phyloP scores from a whole-genome alignment of 371 early-diverging fungal genomes.

The Mucor lusitanicus region DNA sequence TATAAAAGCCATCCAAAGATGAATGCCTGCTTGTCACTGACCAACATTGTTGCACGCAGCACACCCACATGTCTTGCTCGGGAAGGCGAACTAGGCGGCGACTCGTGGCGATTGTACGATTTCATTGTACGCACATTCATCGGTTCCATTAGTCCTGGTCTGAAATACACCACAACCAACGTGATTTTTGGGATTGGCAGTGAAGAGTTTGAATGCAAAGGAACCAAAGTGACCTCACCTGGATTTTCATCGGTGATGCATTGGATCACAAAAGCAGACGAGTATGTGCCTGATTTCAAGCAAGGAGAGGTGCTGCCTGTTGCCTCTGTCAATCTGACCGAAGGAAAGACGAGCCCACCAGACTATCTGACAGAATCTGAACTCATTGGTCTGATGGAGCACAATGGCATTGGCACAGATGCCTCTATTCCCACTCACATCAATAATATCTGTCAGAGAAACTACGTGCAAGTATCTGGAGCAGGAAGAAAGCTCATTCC shows the following conservation, averaged over 20 bases:
- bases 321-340: slow-evolving; percentile 27
- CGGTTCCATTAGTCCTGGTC: slow-evolving; percentile 60
- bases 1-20: not conserved
- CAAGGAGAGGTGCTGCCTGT: slow-evolving; percentile 36
- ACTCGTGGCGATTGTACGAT: slow-evolving; percentile 65
- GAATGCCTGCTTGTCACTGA: not conserved
- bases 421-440: slow-evolving; percentile 81
- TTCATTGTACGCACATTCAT: slow-evolving; percentile 61
- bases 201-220: slow-evolving; percentile 55
- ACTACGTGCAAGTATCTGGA: slow-evolving; percentile 56
- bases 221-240: slow-evolving; percentile 34
- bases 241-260: slow-evolving; percentile 60
- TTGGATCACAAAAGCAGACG: slow-evolving; percentile 47
- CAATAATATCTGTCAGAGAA: slow-evolving; percentile 68
- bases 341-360: slow-evolving; percentile 68
- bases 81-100: slow-evolving; percentile 52
- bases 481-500: slow-evolving; percentile 44
- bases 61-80: slow-evolving; percentile 53
- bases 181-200: slow-evolving; percentile 49
- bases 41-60: slow-evolving; percentile 7
- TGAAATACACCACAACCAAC: slow-evolving; percentile 58
- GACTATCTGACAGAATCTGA: slow-evolving; percentile 72
- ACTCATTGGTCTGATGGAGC: slow-evolving; percentile 66
- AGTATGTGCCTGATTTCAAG: slow-evolving; percentile 50
- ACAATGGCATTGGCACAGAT: slow-evolving; percentile 82